Evolutionary conservation across 495 filamentous ascomycete species (phyloP).

Genomic region (Platismatia glauca): DNA sequence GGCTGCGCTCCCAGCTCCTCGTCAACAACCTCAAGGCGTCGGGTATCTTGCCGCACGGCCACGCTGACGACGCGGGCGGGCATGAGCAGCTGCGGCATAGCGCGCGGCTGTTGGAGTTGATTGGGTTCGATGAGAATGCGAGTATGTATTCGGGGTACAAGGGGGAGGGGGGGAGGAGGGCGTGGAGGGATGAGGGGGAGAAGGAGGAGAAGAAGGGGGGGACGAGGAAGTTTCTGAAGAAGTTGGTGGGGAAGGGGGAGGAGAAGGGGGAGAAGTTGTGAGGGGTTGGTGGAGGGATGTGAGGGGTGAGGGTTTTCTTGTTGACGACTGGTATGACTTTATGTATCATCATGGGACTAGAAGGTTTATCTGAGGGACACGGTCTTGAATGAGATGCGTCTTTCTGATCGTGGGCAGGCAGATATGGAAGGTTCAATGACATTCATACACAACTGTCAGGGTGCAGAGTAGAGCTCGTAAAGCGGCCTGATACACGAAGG

Average conservation of each 20-base stretch:
- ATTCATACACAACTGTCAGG: too few relatives aligned
- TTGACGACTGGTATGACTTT: background rate
- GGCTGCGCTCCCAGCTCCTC: background rate
- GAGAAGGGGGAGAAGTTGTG: constrained; percentile 40
- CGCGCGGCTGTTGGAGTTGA: constrained; percentile 15
- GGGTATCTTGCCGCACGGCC: background rate
- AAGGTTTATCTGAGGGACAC: too few relatives aligned
- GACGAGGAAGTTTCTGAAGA: constrained; percentile 42
- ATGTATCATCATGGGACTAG: too few relatives aligned
- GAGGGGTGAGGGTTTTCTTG: background rate
- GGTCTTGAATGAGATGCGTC: too few relatives aligned
- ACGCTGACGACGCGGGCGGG: background rate
- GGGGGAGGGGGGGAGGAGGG: background rate
- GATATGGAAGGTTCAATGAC: too few relatives aligned
- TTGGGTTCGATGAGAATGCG: constrained; percentile 11
- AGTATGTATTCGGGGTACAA: constrained; percentile 12
- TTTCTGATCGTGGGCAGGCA: too few relatives aligned
- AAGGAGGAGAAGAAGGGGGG: constrained; percentile 27
- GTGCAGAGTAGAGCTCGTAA: too few relatives aligned
- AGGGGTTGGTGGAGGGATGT: background rate
- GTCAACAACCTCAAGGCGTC: constrained; percentile 1
- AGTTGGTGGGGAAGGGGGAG: constrained; percentile 45
- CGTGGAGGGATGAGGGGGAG: constrained; percentile 24
- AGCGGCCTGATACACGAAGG: too few relatives aligned
- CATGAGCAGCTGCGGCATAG: constrained; percentile 3